These are phyloP conservation scores for Chytridium lagenaria DNA, from an alignment of 371 early-diverging fungal genomes.

Conservation along the genomic window DNA sequence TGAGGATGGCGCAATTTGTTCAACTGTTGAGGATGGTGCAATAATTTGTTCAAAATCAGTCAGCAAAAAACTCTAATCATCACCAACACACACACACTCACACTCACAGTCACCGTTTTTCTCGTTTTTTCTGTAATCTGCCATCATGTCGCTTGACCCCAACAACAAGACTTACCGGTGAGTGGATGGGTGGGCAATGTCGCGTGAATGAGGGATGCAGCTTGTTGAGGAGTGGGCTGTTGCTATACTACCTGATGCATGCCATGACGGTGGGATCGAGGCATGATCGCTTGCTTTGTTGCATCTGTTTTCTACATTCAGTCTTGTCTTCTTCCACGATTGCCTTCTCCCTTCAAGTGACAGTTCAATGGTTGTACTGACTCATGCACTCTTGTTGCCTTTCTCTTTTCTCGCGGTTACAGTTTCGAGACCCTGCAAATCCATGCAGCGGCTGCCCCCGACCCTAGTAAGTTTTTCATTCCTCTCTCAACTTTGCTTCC, in stretches of 20 bases:
- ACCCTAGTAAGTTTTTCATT: slow-evolving; percentile 28
- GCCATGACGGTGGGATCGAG: neutral
- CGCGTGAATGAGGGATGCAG: neutral
- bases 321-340: neutral
- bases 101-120: too few species aligned
- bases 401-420: too few species aligned
- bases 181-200: neutral
- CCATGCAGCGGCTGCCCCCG: slow-evolving; percentile 83
- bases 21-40: too few species aligned
- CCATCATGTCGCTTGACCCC: slow-evolving; percentile 47
- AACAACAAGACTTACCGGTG: slow-evolving; percentile 50
- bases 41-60: too few species aligned
- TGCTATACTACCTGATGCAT: neutral
- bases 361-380: too few species aligned
- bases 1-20: too few species aligned
- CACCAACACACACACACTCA: too few species aligned
- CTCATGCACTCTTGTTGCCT: too few species aligned
- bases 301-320: neutral
- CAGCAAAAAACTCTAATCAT: too few species aligned
- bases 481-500: neutral
- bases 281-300: neutral
- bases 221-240: neutral
- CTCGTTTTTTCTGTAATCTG: too few species aligned
- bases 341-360: neutral
- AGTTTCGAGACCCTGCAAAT: slow-evolving; percentile 86